These are phyloP conservation scores for Solanum raphanifolium DNA, from an alignment of 257 asterid genomes.

Conservation along the genomic window DNA sequence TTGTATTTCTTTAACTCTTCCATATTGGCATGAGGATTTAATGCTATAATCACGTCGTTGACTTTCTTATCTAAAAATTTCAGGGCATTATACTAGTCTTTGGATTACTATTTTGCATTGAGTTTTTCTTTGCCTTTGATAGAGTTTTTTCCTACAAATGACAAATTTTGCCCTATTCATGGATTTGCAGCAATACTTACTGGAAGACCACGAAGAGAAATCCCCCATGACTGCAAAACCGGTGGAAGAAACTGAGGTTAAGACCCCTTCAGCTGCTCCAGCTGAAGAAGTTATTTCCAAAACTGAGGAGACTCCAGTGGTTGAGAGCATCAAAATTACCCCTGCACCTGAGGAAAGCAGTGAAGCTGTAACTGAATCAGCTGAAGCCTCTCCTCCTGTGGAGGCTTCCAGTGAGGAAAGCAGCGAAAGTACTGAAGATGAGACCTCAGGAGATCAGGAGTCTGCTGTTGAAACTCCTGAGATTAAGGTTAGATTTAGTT, in stretches of 20 bases:
- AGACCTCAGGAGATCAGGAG: constrained; percentile 34
- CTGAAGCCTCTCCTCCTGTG: constrained; percentile 31
- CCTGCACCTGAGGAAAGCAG: constrained; percentile 32
- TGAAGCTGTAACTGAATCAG: constrained; percentile 37
- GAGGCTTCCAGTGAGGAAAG: constrained; percentile 39
- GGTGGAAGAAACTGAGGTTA: constrained; percentile 39
- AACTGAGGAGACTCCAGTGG: constrained; percentile 35
- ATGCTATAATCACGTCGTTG: neutral
- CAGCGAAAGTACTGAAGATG: constrained; percentile 36
- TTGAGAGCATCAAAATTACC: constrained; percentile 31
- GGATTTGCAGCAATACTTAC: constrained; percentile 49
- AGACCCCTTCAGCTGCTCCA: constrained; percentile 21
- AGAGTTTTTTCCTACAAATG: neutral
- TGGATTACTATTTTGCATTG: neutral
- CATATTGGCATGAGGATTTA: neutral
- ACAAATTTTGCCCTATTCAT: neutral
- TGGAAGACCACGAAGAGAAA: constrained; percentile 43
- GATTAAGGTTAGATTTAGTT: constrained; percentile 42
- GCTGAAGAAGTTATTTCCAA: constrained; percentile 31
- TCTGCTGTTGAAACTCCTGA: constrained; percentile 49
- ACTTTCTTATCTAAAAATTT: neutral
- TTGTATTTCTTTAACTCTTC: neutral
- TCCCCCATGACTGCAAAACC: constrained; percentile 15
- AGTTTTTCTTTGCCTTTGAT: neutral
- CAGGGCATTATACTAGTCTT: neutral